Conservation (phyloP, 768 basidiomycete genomes). For the Chalciporus pseudorubinellus region DNA sequence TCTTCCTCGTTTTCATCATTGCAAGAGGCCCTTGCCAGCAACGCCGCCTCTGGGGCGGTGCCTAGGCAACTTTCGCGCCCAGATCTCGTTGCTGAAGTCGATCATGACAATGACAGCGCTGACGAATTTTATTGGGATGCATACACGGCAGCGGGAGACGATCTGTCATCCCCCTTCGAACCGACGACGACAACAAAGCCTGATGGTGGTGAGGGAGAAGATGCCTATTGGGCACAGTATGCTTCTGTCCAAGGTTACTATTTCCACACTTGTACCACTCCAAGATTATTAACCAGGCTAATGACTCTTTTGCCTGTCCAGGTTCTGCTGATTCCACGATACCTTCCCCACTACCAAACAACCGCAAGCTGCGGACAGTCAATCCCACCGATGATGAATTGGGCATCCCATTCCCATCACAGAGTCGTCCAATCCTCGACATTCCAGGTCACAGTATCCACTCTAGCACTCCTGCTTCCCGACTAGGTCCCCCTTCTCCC, state of each 20-base stretch:
- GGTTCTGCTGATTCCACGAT: conserved; percentile 72
- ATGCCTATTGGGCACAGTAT: conserved; percentile 79
- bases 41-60: conserved; percentile 19
- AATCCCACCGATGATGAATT: conserved; percentile 5
- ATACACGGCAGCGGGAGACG: conserved; percentile 44
- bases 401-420: conserved; percentile 2
- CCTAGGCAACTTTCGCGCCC: neutral
- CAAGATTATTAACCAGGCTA: conserved; percentile 4
- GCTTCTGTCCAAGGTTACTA: conserved; percentile 60
- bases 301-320: conserved; percentile 26
- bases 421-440: conserved; percentile 9
- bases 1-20: conserved; percentile 32
- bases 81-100: conserved; percentile 1
- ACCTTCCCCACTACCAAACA: conserved; percentile 45
- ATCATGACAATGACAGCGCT: conserved; percentile 29
- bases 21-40: conserved; percentile 23
- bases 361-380: conserved; percentile 25
- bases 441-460: conserved; percentile 19
- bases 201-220: conserved; percentile 35
- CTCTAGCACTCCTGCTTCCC: conserved; percentile 8
- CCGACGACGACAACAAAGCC: conserved; percentile 16
- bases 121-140: conserved; percentile 70
- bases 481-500: conserved; percentile 27
- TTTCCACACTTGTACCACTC: conserved; percentile 14
- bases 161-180: conserved; percentile 17